Base-by-base conservation (phyloP, 2,329 filamentous ascomycete species). In the Elsinoe fawcettii region DNA sequence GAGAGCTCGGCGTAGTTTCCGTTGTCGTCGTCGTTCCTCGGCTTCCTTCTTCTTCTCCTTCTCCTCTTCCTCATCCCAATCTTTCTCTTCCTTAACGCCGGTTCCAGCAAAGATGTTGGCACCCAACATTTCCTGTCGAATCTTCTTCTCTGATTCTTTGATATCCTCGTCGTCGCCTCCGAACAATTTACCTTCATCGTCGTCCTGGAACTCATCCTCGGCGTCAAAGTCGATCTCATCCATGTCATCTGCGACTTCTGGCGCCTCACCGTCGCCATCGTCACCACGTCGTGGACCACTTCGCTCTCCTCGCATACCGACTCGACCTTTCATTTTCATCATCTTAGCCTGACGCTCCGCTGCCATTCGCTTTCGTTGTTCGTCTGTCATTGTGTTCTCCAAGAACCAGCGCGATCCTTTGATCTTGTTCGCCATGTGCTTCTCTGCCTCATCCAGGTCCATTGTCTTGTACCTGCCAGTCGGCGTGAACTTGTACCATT, bases 401-500 rank as follows among this genome's bases (percentile, higher is more conserved):
- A 90, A 85, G 55, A 91, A 83, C 88, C 91, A 97, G 55, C 88
- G 81, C 18, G 87, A 85, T 47, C 87, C 82, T 59, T 85, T 86
- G 49, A 84, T 79, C 69, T 90, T 90, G 70, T 88, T 87, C 59
- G 80, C 84, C 86, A 95, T 90, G 58, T 85, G 78, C 57, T 86
- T 86, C 69, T 97, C 91, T 0, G 88, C 89, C 68, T 96, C 86
- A 61, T 96, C 91, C 9, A 91, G 84, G 0, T 83, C 86, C 70
- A 91, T 82, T 9, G 86, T 82, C 57, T 89, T 87, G 62, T 73
- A 68, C 69, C 66, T 64, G 54, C 65, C 65, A 1, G 92, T 92
- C 43, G 85, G 80, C 3, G 81, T 85, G 68, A 96, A 95, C 57
- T 84, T 87, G 74, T 99, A 99, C 85, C 88, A 96, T 67, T 96